Conservation (phyloP, 2,329 filamentous ascomycete genomes). For the Leptographium wingfieldii region DNA sequence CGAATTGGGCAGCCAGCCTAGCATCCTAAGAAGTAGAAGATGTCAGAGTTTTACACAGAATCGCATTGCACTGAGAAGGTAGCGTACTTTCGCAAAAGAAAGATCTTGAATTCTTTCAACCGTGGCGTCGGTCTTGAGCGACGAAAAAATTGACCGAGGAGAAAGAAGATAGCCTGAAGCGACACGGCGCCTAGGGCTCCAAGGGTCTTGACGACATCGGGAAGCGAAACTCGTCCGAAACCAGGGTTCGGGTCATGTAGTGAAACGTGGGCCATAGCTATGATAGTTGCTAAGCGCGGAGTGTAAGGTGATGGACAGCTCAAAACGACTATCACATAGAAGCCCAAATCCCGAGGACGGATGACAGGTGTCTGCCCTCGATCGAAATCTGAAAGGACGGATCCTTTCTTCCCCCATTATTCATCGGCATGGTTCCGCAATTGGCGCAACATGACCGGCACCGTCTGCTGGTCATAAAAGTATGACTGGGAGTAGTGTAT, state of each 20-base stretch:
- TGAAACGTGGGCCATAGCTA: not conserved
- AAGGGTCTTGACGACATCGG: not conserved
- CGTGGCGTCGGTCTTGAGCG: not conserved
- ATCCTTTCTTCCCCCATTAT: too few relatives aligned
- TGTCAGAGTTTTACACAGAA: not conserved
- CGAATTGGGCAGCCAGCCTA: not conserved
- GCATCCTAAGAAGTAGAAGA: not conserved
- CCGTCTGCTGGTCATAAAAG: too few relatives aligned
- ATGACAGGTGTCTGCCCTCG: too few relatives aligned
- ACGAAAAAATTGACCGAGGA: not conserved
- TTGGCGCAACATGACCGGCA: too few relatives aligned
- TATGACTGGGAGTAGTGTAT: too few relatives aligned
- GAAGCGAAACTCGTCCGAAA: not conserved
- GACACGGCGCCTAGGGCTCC: not conserved
- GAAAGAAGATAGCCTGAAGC: not conserved
- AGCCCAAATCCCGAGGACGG: too few relatives aligned
- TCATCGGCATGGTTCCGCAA: too few relatives aligned
- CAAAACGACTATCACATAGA: too few relatives aligned
- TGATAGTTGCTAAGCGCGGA: too few relatives aligned
- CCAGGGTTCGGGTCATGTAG: not conserved
- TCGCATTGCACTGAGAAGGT: not conserved
- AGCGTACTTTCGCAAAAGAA: not conserved
- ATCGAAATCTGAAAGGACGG: too few relatives aligned
- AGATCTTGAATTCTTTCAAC: not conserved
- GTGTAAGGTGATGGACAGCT: too few relatives aligned